Conservation (phyloP, 139 green algal genomes). For the Ettlia oleoabundans region DNA sequence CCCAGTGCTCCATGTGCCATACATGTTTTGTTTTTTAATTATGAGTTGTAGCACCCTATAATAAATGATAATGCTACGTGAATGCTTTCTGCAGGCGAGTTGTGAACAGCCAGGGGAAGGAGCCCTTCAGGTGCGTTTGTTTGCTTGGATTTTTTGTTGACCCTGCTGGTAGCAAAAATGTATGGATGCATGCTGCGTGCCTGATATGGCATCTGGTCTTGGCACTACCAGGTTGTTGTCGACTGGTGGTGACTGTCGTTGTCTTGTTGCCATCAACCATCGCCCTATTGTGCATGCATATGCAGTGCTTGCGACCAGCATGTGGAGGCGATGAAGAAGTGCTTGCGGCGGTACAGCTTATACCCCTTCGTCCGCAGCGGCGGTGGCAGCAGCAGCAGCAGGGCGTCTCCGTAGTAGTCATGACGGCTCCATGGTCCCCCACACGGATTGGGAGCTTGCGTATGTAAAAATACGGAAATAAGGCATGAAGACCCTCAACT, state of each 20-base stretch:
- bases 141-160: neutral
- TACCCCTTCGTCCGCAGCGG: neutral
- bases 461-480: no score
- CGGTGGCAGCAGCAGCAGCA: neutral
- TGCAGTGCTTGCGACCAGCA: slow-evolving; percentile 28
- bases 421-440: no score
- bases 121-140: slow-evolving; percentile 11
- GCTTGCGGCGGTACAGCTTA: neutral
- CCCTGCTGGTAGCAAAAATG: neutral
- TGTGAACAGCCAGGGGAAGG: slow-evolving; percentile 34
- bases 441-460: no score
- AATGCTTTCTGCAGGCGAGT: neutral
- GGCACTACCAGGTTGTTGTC: neutral
- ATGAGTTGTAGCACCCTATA: no score
- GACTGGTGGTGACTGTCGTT: neutral
- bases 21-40: no score
- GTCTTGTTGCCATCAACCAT: neutral
- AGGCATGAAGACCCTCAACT: no score
- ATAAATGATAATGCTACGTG: no score
- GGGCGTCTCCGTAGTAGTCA: no score
- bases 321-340: slow-evolving; percentile 36
- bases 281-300: neutral
- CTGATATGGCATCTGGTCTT: neutral
- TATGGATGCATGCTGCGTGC: neutral
- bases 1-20: neutral